Evolutionary conservation across 2,329 filamentous ascomycete species (phyloP).

Genomic region (Ophiostoma tasmaniense): DNA sequence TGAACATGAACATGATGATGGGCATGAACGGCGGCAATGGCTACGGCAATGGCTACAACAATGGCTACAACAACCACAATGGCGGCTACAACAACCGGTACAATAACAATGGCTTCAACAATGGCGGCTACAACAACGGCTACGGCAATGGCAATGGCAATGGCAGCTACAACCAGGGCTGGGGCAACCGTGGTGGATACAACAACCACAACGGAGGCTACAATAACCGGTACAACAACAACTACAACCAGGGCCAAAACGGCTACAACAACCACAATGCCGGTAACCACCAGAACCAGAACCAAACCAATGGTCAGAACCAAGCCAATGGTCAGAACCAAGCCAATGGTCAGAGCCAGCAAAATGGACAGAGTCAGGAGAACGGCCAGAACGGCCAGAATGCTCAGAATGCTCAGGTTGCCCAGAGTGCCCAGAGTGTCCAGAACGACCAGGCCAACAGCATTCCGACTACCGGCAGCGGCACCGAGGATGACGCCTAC

Average conservation of each 20-base stretch:
- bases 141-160: neutral
- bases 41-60: conserved; percentile 7
- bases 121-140: conserved; percentile 16
- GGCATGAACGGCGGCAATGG: conserved; percentile 28
- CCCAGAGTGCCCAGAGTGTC: conserved; percentile 18
- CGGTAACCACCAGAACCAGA: neutral
- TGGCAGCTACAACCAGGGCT: conserved; percentile 9
- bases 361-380: neutral
- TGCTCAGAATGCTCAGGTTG: neutral
- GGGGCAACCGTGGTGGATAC: neutral
- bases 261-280: neutral
- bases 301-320: too few species aligned
- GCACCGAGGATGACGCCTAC: conserved; percentile 75
- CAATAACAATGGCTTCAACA: conserved; percentile 18
- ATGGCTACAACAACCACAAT: conserved; percentile 9
- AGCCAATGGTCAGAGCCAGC: neutral
- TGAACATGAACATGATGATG: conserved; percentile 25
- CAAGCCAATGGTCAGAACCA: too few species aligned
- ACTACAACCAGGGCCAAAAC: neutral
- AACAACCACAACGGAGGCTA: neutral
- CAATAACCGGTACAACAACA: neutral
- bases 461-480: conserved; percentile 20
- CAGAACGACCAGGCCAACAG: neutral
- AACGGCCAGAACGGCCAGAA: conserved; percentile 19
- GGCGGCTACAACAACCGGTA: conserved; percentile 13